Percentiles rank a stretch among this genome's conserved stretches.
phyloP scores from a whole-genome alignment of 2,329 filamentous ascomycete species.

The Fusarium oxysporum region DNA sequence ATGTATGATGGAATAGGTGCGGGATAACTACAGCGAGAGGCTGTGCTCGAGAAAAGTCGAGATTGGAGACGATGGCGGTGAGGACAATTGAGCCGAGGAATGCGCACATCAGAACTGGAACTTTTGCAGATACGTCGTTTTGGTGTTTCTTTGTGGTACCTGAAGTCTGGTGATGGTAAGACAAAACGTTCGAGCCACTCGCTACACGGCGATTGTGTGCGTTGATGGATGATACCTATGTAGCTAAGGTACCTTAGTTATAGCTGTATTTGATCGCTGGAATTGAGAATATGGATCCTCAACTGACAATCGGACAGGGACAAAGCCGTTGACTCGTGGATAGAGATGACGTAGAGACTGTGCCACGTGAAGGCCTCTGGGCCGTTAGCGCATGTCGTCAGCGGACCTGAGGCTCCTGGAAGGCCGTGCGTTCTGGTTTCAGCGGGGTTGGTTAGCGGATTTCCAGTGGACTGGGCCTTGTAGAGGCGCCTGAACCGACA shows the following conservation, averaged over 20 bases:
- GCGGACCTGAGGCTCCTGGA: conserved; percentile 32
- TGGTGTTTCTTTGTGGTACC: conserved; percentile 17
- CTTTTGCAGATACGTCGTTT: conserved; percentile 19
- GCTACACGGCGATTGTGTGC: neutral
- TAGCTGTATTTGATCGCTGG: neutral
- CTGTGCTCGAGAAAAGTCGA: conserved; percentile 11
- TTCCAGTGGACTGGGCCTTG: conserved; percentile 21
- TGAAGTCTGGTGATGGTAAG: conserved; percentile 21
- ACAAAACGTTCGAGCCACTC: conserved; percentile 2
- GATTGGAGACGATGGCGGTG: conserved; percentile 16
- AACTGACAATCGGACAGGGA: conserved; percentile 7
- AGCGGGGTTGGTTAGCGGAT: conserved; percentile 18
- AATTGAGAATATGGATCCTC: conserved; percentile 2
- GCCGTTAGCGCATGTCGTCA: conserved; percentile 35
- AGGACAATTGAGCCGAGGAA: conserved; percentile 7
- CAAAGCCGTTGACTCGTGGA: conserved; percentile 10
- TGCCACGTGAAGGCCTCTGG: conserved; percentile 29
- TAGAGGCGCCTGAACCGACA: conserved; percentile 28
- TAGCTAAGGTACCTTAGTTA: neutral
- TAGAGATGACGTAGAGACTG: conserved; percentile 27
- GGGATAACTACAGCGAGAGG: conserved; percentile 16
- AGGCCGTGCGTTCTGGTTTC: conserved; percentile 6
- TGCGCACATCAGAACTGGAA: conserved; percentile 12
- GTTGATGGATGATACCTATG: neutral
- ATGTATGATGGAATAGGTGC: conserved; percentile 3